Conservation (phyloP, 2,329 filamentous ascomycete genomes). For the Plenodomus biglobosus region DNA sequence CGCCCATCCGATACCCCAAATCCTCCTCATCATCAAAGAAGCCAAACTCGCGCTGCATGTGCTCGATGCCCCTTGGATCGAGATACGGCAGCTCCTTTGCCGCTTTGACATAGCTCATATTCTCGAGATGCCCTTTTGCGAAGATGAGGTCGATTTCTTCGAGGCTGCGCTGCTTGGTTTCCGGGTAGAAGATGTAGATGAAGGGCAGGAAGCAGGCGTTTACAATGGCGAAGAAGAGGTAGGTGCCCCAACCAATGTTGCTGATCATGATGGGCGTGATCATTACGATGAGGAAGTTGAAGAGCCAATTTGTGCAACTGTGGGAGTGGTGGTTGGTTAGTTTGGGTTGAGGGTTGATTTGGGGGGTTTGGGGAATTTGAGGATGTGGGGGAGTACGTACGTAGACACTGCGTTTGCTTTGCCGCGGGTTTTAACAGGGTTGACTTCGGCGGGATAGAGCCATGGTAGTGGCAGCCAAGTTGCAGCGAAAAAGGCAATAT, state of each 20-base stretch:
- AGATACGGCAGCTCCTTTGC: constrained; percentile 60
- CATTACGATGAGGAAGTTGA: constrained; percentile 45
- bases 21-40: constrained; percentile 32
- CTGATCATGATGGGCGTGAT: constrained; percentile 42
- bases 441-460: constrained; percentile 54
- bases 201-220: constrained; percentile 54
- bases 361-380: no score
- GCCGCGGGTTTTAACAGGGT: constrained; percentile 55
- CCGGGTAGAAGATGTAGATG: constrained; percentile 58
- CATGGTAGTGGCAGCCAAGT: constrained; percentile 65
- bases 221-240: constrained; percentile 53
- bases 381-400: constrained; percentile 9
- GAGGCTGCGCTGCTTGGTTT: constrained; percentile 52
- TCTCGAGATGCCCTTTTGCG: constrained; percentile 49
- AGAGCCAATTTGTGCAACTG: no score
- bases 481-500: constrained; percentile 67
- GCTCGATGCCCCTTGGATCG: constrained; percentile 55
- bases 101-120: constrained; percentile 62
- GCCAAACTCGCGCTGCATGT: constrained; percentile 46
- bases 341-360: no score
- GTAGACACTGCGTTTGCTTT: constrained; percentile 58
- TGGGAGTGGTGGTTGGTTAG: no score
- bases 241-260: constrained; percentile 42
- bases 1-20: background rate
- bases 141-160: constrained; percentile 56